Evolutionary conservation across 805 yeast genomes (phyloP).

Genomic region (Ogataea henricii): DNA sequence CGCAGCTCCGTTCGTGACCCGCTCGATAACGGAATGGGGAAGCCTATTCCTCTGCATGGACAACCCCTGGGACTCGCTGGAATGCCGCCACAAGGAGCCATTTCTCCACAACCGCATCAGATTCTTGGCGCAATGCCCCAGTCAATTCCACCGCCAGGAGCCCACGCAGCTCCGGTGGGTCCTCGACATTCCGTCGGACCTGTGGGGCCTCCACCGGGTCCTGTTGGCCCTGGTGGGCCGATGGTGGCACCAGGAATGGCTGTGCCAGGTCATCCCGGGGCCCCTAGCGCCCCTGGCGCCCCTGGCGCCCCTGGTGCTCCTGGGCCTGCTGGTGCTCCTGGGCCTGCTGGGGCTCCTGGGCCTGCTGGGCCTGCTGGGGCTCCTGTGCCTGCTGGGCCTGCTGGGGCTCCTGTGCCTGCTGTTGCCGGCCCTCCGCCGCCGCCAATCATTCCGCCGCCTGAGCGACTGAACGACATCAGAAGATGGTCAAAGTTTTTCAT

Average conservation of each 20-base stretch:
- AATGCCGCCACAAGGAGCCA: constrained; percentile 11
- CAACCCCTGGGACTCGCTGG: constrained; percentile 13
- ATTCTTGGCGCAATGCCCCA: constrained; percentile 8
- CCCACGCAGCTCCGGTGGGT: background rate
- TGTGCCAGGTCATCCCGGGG: too few species aligned
- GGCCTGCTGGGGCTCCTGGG: background rate
- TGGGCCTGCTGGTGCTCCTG: constrained; percentile 9
- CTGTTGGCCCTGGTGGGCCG: constrained; percentile 5
- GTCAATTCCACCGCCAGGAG: constrained; percentile 18
- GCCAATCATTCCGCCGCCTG: constrained; percentile 33
- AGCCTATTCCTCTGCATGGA: constrained; percentile 6
- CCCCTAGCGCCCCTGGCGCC: too few species aligned
- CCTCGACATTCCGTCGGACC: background rate
- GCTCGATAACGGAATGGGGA: constrained; percentile 8
- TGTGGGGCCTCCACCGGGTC: constrained; percentile 10
- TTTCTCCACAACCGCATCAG: constrained; percentile 20
- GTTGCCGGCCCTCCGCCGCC: constrained; percentile 10
- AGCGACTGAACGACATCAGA: constrained; percentile 32
- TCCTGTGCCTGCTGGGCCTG: constrained; percentile 7
- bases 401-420: constrained; percentile 9
- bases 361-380: background rate
- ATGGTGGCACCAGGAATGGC: background rate
- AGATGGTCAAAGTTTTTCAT: constrained; percentile 58
- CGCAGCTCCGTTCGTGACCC: constrained; percentile 18
- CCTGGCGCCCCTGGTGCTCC: too few species aligned